These are phyloP conservation scores for Platanthera guangdongensis DNA, from an alignment of 106 monocot genomes.

Conservation along the genomic window DNA sequence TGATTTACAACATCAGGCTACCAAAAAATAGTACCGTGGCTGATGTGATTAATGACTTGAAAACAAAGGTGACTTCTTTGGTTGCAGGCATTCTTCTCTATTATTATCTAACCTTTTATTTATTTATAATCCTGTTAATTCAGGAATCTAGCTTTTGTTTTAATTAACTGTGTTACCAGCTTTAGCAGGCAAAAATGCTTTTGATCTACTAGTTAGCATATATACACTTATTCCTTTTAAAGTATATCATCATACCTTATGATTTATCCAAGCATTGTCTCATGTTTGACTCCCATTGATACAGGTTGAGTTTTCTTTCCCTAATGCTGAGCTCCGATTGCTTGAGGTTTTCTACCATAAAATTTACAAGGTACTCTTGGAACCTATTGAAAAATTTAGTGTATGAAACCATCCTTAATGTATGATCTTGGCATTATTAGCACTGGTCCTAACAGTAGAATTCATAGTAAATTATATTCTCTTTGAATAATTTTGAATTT, in stretches of 20 bases:
- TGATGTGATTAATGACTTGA: slow-evolving; percentile 86
- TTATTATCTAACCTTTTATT: not conserved
- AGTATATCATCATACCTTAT: not conserved
- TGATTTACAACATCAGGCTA: slow-evolving; percentile 78
- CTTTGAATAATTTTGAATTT: too few relatives aligned
- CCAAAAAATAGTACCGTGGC: slow-evolving; percentile 92
- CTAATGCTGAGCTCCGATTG: slow-evolving; percentile 79
- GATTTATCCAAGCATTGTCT: not conserved
- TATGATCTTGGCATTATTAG: not conserved
- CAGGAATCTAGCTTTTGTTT: not conserved
- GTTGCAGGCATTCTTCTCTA: not conserved
- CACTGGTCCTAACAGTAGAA: not conserved
- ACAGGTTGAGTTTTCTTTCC: slow-evolving; percentile 89
- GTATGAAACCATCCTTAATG: not conserved
- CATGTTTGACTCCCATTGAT: slow-evolving; percentile 1
- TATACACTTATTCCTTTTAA: not conserved
- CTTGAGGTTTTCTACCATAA: slow-evolving; percentile 98
- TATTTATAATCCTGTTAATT: not conserved
- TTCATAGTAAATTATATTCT: not conserved
- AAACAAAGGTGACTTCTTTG: slow-evolving; percentile 56
- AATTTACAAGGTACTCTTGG: slow-evolving; percentile 74
- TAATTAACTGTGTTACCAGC: not conserved
- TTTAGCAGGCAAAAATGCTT: not conserved
- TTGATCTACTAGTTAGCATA: not conserved
- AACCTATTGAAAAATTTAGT: not conserved